Evolutionary conservation across 495 filamentous ascomycete genomes (phyloP).

Genomic region (Evernia prunastri): DNA sequence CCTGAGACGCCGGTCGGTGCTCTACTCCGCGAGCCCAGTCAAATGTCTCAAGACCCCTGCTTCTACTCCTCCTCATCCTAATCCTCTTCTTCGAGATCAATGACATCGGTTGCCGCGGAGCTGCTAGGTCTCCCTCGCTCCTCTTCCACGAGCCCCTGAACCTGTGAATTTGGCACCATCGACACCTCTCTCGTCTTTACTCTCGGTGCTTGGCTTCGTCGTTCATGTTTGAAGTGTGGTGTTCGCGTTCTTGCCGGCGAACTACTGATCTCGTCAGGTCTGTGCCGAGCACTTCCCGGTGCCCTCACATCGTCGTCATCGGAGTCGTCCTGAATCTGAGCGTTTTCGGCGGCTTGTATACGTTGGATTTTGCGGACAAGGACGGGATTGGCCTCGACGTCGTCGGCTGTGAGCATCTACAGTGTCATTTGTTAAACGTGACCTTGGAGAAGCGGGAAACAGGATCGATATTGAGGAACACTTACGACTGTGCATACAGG

Average conservation of each 20-base stretch:
- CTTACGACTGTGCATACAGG: slow-evolving; percentile 42
- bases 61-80: slow-evolving; percentile 6
- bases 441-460: not conserved
- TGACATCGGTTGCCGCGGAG: not conserved
- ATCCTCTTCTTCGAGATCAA: slow-evolving; percentile 10
- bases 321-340: slow-evolving; percentile 36
- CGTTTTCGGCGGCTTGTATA: slow-evolving; percentile 20
- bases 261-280: slow-evolving; percentile 19
- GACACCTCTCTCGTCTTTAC: slow-evolving; percentile 6
- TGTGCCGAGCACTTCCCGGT: not conserved
- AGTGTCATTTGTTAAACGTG: not conserved
- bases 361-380: slow-evolving; percentile 37
- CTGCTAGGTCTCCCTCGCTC: not conserved
- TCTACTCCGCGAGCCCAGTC: not conserved
- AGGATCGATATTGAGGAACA: not conserved
- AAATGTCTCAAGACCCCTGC: not conserved
- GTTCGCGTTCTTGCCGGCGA: slow-evolving; percentile 16
- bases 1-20: not conserved
- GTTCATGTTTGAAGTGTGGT: slow-evolving; percentile 9
- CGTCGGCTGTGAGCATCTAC: slow-evolving; percentile 33
- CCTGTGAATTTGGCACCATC: slow-evolving; percentile 17
- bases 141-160: slow-evolving; percentile 4
- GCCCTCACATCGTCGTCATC: slow-evolving; percentile 20
- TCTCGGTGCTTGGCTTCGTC: slow-evolving; percentile 15
- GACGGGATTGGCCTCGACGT: slow-evolving; percentile 40